A percentile compares a stretch with the other conserved stretches of the same genome.
phyloP scores from a whole-genome alignment of 129 eudicot genomes.

The Artemisia argyi region DNA sequence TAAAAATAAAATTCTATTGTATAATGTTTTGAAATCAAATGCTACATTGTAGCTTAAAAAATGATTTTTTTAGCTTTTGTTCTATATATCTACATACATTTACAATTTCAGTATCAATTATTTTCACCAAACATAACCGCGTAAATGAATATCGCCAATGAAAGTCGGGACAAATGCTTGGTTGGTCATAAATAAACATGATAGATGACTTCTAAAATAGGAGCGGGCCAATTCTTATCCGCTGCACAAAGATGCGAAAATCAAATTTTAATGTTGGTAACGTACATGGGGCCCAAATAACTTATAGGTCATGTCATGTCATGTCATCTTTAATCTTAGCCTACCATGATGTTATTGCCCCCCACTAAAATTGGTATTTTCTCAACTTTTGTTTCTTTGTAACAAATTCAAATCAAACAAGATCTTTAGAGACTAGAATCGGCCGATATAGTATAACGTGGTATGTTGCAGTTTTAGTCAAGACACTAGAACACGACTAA shows the following conservation, averaged over 20 bases:
- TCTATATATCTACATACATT: too few relatives aligned
- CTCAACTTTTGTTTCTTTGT: background rate
- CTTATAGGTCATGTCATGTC: conserved; percentile 11
- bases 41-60: too few relatives aligned
- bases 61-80: too few relatives aligned
- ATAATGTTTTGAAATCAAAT: too few relatives aligned
- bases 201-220: background rate
- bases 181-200: background rate
- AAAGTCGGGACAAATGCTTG: background rate
- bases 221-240: conserved; percentile 18
- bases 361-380: conserved; percentile 9
- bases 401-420: conserved; percentile 11
- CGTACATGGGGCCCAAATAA: background rate
- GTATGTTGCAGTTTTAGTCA: too few relatives aligned
- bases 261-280: background rate
- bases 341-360: conserved; percentile 5
- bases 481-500: too few relatives aligned
- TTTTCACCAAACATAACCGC: too few relatives aligned
- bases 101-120: too few relatives aligned
- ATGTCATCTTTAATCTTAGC: conserved; percentile 4
- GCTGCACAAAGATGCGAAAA: background rate
- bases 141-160: too few relatives aligned
- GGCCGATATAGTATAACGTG: too few relatives aligned
- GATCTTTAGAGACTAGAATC: background rate
- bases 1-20: too few relatives aligned